Conservation (phyloP, 768 basidiomycete genomes). For the Russula compacta region DNA sequence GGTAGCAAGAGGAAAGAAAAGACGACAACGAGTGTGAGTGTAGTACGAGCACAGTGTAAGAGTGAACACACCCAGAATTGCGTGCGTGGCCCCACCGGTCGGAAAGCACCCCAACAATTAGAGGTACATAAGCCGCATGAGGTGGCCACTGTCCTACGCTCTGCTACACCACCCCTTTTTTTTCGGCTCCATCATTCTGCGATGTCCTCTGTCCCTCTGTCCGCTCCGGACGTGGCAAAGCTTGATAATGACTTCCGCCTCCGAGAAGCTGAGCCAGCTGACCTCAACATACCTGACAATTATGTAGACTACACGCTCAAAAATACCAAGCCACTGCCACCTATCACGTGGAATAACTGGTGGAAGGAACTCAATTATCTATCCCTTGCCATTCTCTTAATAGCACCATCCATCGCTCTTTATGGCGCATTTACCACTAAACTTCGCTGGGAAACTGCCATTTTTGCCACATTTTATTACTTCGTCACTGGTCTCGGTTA, state of each 20-base stretch:
- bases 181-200: slow-evolving; percentile 15
- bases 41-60: neutral
- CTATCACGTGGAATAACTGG: slow-evolving; percentile 37
- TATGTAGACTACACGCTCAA: slow-evolving; percentile 47
- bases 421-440: slow-evolving; percentile 59
- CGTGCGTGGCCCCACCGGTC: neutral
- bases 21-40: neutral
- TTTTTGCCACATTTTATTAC: slow-evolving; percentile 63
- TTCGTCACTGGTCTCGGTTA: slow-evolving; percentile 75
- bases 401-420: slow-evolving; percentile 67
- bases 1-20: neutral
- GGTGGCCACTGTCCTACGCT: neutral
- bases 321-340: slow-evolving; percentile 41
- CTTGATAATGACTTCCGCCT: slow-evolving; percentile 21
- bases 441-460: slow-evolving; percentile 63
- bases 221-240: slow-evolving; percentile 21
- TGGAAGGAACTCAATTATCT: slow-evolving; percentile 67
- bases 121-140: slow-evolving; percentile 13
- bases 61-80: neutral
- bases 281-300: slow-evolving; percentile 44
- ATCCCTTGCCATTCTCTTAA: slow-evolving; percentile 58
- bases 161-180: neutral
- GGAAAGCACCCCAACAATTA: neutral
- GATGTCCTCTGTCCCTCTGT: slow-evolving; percentile 27
- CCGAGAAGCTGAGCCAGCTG: slow-evolving; percentile 24